Conservation (phyloP, 257 asterid genomes). For the Solanum chiquidenum region DNA sequence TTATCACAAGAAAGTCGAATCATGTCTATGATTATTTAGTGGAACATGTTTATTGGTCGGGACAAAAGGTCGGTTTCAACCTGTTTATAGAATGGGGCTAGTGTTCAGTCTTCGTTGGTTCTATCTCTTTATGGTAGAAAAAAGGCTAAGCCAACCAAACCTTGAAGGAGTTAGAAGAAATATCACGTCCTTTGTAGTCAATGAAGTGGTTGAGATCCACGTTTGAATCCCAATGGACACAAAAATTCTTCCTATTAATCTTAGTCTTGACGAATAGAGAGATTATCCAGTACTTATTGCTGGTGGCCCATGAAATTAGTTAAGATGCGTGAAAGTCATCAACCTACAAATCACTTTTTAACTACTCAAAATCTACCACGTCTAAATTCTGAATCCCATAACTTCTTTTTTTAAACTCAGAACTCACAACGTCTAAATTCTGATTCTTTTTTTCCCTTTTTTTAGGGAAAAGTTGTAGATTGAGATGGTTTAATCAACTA, state of each 20-base stretch:
- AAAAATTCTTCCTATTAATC: background rate
- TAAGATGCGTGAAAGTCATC: too few species aligned
- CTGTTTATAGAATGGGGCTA: background rate
- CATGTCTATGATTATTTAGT: background rate
- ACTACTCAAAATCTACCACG: background rate
- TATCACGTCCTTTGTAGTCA: background rate
- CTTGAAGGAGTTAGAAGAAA: background rate
- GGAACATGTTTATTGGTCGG: background rate
- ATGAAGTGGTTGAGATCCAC: background rate
- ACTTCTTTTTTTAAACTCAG: background rate
- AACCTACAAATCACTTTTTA: background rate
- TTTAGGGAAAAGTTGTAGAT: conserved; percentile 18
- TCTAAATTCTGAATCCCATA: background rate
- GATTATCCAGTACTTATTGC: background rate
- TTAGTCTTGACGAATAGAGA: too few species aligned
- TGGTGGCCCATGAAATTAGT: background rate
- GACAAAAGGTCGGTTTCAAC: background rate
- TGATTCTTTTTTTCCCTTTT: background rate
- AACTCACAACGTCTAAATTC: background rate
- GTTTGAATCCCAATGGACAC: background rate
- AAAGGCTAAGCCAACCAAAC: background rate
- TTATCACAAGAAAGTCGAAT: background rate
- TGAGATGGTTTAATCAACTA: conserved; percentile 24
- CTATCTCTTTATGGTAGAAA: background rate
- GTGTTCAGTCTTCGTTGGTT: background rate